These are phyloP conservation scores for Xylaria sp. DNA, from an alignment of 2,329 filamentous ascomycete species.

Conservation along the genomic window DNA sequence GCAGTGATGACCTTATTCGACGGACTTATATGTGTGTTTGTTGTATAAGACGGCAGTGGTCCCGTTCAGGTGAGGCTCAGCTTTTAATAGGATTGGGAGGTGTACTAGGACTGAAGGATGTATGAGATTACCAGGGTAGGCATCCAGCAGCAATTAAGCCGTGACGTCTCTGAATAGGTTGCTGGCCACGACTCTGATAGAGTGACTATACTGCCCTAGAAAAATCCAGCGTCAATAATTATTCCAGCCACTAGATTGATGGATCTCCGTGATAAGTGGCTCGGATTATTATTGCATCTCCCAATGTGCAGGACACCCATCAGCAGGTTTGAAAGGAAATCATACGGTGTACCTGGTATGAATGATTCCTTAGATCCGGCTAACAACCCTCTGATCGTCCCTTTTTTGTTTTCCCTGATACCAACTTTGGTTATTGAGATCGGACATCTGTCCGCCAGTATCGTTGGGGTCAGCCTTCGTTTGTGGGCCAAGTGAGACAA, in stretches of 20 bases:
- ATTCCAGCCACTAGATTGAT: constrained; percentile 30
- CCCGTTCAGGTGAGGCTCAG: constrained; percentile 19
- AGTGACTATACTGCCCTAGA: constrained; percentile 12
- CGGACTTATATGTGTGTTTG: constrained; percentile 5
- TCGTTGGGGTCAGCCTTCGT: neutral
- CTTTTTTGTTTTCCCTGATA: neutral
- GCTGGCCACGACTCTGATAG: constrained; percentile 5
- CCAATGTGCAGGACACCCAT: constrained; percentile 2
- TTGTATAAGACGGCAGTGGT: neutral
- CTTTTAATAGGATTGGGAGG: constrained; percentile 16
- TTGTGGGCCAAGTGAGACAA: constrained; percentile 9
- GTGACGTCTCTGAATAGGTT: constrained; percentile 12
- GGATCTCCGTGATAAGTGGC: constrained; percentile 16
- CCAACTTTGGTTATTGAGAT: neutral
- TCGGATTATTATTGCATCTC: constrained; percentile 7
- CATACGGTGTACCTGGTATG: neutral
- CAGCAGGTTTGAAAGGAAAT: constrained; percentile 8
- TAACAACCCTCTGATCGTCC: neutral
- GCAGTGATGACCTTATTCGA: neutral
- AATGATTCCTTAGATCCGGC: constrained; percentile 1
- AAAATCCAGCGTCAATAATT: constrained; percentile 27
- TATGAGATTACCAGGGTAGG: constrained; percentile 10
- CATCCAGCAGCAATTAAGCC: constrained; percentile 12
- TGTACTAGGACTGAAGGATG: constrained; percentile 12
- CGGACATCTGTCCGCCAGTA: neutral